phyloP scores from a whole-genome alignment of 1,284 basidiomycete genomes.

The Meira nashicola region DNA sequence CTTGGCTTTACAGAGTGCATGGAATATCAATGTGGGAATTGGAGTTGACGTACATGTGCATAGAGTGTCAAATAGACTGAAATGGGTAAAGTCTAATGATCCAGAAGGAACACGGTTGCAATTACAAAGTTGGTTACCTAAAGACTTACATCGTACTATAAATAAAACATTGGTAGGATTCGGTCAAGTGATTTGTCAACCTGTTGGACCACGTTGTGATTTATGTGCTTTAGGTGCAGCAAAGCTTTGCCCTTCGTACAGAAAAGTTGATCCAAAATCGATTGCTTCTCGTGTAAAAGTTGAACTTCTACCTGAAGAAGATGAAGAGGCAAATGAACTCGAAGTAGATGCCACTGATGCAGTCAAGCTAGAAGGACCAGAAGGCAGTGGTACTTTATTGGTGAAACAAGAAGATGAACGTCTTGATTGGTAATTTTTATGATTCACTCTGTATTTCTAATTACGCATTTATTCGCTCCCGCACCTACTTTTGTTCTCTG shows the following conservation, averaged over 20 bases:
- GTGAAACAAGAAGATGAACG: slow-evolving; percentile 17
- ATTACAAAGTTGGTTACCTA: slow-evolving; percentile 46
- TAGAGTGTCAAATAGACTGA: slow-evolving; percentile 82
- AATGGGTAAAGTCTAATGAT: slow-evolving; percentile 84
- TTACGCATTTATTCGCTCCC: no score
- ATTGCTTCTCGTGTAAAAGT: slow-evolving; percentile 15
- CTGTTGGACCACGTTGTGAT: slow-evolving; percentile 76
- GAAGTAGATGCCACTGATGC: slow-evolving; percentile 23
- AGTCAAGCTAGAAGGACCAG: slow-evolving; percentile 13
- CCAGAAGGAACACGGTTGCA: slow-evolving; percentile 70
- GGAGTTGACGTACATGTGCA: slow-evolving; percentile 96
- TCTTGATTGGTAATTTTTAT: no score
- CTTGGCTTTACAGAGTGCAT: slow-evolving; percentile 69
- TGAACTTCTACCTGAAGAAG: slow-evolving; percentile 17
- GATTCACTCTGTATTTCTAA: no score
- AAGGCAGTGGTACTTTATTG: slow-evolving; percentile 6
- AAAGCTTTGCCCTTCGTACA: slow-evolving; percentile 37
- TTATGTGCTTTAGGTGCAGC: slow-evolving; percentile 32
- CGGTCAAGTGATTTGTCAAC: slow-evolving; percentile 75
- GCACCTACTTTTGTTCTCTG: no score
- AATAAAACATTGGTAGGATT: slow-evolving; percentile 50
- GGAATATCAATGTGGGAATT: slow-evolving; percentile 84
- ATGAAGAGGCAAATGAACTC: slow-evolving; percentile 11
- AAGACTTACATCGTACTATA: slow-evolving; percentile 34
- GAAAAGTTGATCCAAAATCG: slow-evolving; percentile 30